These are phyloP conservation scores for Echium plantagineum DNA, from an alignment of 257 asterid species.

Conservation along the genomic window DNA sequence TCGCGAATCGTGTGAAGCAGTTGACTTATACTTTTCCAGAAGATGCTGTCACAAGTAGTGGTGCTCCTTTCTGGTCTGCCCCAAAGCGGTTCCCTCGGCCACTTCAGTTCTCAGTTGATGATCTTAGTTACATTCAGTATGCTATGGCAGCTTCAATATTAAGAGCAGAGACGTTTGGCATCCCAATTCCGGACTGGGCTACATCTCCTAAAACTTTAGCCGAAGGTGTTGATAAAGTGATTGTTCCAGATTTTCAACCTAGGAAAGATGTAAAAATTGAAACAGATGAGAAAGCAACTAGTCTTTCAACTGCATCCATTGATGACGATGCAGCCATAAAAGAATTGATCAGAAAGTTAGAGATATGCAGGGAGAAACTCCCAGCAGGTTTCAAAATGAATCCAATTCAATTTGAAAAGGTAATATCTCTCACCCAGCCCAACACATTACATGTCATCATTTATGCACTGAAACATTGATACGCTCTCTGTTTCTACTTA, in stretches of 20 bases:
- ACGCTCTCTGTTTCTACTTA: no score
- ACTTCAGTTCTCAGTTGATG: constrained; percentile 23
- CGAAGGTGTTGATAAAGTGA: constrained; percentile 28
- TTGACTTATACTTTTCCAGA: constrained; percentile 35
- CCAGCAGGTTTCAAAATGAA: constrained; percentile 25
- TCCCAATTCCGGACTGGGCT: constrained; percentile 34
- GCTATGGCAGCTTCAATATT: constrained; percentile 22
- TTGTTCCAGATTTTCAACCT: constrained; percentile 27
- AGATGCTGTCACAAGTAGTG: constrained; percentile 30
- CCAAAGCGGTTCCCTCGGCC: constrained; percentile 36
- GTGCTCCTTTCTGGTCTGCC: constrained; percentile 37
- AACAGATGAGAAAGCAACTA: constrained; percentile 36
- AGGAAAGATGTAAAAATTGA: constrained; percentile 25
- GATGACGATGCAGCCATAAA: constrained; percentile 30
- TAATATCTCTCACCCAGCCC: background rate
- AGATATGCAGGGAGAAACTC: constrained; percentile 17
- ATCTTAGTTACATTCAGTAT: constrained; percentile 26
- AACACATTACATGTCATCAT: background rate
- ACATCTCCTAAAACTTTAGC: constrained; percentile 19
- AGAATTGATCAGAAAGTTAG: constrained; percentile 22
- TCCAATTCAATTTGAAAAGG: constrained; percentile 43
- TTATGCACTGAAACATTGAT: background rate
- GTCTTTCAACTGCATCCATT: constrained; percentile 26
- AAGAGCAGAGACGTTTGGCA: constrained; percentile 35
- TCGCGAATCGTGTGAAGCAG: constrained; percentile 28